phyloP scores from a whole-genome alignment of 805 yeast genomes.

The Myxozyma kluyveri region DNA sequence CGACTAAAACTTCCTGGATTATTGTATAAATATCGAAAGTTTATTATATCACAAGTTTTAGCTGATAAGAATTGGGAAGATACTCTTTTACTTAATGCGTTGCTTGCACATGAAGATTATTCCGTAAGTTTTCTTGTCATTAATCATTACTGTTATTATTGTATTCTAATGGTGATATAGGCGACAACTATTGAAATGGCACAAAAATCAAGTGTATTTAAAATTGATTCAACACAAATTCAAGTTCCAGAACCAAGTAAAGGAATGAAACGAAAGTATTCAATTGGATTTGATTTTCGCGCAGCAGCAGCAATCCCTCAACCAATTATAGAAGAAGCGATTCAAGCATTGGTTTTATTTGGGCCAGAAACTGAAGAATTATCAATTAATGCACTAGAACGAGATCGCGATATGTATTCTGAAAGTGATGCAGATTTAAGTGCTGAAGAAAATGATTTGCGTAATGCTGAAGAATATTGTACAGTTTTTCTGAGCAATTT shows the following conservation, averaged over 20 bases:
- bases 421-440: too few species aligned
- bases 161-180: neutral
- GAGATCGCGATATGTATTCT: too few species aligned
- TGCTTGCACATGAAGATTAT: constrained; percentile 8
- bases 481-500: constrained; percentile 3
- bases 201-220: constrained; percentile 1
- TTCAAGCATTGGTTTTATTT: constrained; percentile 13
- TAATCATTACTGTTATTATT: neutral
- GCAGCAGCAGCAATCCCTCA: neutral
- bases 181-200: constrained; percentile 9
- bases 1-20: constrained; percentile 8
- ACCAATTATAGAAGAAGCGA: constrained; percentile 9
- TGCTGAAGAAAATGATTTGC: too few species aligned
- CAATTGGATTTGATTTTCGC: constrained; percentile 5
- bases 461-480: too few species aligned
- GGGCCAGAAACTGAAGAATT: constrained; percentile 13
- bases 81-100: constrained; percentile 8
- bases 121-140: constrained; percentile 10
- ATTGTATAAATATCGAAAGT: constrained; percentile 9
- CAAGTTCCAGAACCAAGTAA: neutral
- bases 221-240: constrained; percentile 1
- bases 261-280: neutral
- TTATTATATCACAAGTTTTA: constrained; percentile 17
- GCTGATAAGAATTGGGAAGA: constrained; percentile 12
- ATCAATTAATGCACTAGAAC: too few species aligned